phyloP scores from a whole-genome alignment of 129 eudicot species.

The Arctium minus region DNA sequence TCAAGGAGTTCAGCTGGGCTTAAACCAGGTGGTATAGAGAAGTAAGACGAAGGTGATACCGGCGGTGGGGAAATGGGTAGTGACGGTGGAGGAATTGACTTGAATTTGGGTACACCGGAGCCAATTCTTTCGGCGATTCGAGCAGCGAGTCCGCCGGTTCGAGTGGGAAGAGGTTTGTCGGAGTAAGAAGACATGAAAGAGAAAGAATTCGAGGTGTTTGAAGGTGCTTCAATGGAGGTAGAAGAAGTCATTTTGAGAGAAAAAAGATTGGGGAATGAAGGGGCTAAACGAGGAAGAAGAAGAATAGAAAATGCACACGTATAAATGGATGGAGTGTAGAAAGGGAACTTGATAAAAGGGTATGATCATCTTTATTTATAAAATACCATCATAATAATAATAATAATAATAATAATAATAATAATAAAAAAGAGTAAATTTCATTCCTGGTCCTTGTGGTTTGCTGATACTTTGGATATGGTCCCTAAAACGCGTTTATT shows the following conservation, averaged over 20 bases:
- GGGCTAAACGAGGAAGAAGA: conserved; percentile 17
- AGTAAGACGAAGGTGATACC: conserved; percentile 72
- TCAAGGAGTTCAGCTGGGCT: conserved; percentile 80
- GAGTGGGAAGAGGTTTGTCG: conserved; percentile 35
- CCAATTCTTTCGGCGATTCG: conserved; percentile 52
- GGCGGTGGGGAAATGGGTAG: conserved; percentile 72
- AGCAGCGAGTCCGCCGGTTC: conserved; percentile 46
- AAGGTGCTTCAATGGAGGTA: conserved; percentile 27
- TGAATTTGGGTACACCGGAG: conserved; percentile 77
- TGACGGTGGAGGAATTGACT: conserved; percentile 77
- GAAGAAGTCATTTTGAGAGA: conserved; percentile 38
- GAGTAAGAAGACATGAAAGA: conserved; percentile 56
- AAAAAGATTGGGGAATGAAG: neutral
- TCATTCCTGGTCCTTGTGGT: no score
- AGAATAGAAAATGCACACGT: conserved; percentile 32
- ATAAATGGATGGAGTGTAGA: neutral
- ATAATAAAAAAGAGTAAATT: no score
- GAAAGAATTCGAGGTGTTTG: conserved; percentile 30
- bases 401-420: neutral
- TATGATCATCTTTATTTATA: neutral
- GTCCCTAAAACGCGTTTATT: no score
- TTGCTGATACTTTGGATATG: no score
- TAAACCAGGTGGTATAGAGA: conserved; percentile 76
- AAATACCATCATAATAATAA: neutral
- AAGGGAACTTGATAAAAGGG: neutral